A percentile compares a stretch with the other conserved stretches of the same genome.
Conservation (phyloP, 768 basidiomycete species). For the Leucogyrophana mollusca region DNA sequence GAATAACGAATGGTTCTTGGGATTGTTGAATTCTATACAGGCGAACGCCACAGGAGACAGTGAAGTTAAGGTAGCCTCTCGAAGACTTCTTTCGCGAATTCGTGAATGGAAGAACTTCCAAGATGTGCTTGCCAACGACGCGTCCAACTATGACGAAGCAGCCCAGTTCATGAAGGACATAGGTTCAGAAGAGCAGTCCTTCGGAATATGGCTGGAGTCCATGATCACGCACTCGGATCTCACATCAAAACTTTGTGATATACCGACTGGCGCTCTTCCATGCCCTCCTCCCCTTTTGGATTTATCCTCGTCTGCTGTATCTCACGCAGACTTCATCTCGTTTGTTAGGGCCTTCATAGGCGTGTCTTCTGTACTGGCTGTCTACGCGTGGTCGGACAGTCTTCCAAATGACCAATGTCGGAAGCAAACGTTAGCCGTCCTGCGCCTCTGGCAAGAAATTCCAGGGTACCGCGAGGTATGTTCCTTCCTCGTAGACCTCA, state of each 20-base stretch:
- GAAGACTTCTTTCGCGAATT: slow-evolving; percentile 49
- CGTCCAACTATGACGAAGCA: slow-evolving; percentile 49
- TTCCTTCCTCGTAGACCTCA: not conserved
- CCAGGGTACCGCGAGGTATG: slow-evolving; percentile 74
- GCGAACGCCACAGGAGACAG: slow-evolving; percentile 33
- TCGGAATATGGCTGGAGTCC: slow-evolving; percentile 72
- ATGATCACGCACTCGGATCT: slow-evolving; percentile 62
- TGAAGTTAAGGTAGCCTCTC: slow-evolving; percentile 43
- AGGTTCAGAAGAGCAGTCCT: slow-evolving; percentile 60
- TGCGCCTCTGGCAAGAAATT: slow-evolving; percentile 40
- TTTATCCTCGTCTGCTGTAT: slow-evolving; percentile 21
- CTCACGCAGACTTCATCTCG: slow-evolving; percentile 59
- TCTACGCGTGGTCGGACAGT: slow-evolving; percentile 81
- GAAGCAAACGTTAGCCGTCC: slow-evolving; percentile 59
- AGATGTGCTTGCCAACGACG: slow-evolving; percentile 54
- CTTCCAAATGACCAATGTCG: slow-evolving; percentile 62
- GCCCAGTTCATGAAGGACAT: slow-evolving; percentile 58
- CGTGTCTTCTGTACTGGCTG: slow-evolving; percentile 62
- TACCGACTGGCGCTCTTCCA: slow-evolving; percentile 59
- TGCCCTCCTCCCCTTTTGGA: slow-evolving; percentile 42
- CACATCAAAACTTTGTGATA: slow-evolving; percentile 41
- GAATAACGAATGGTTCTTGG: slow-evolving; percentile 32
- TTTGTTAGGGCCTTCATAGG: slow-evolving; percentile 71
- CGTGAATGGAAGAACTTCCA: slow-evolving; percentile 60
- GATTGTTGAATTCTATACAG: slow-evolving; percentile 36